These are phyloP conservation scores for Beauveria bassiana DNA, from an alignment of 2,329 filamentous ascomycete species.

Conservation along the genomic window DNA sequence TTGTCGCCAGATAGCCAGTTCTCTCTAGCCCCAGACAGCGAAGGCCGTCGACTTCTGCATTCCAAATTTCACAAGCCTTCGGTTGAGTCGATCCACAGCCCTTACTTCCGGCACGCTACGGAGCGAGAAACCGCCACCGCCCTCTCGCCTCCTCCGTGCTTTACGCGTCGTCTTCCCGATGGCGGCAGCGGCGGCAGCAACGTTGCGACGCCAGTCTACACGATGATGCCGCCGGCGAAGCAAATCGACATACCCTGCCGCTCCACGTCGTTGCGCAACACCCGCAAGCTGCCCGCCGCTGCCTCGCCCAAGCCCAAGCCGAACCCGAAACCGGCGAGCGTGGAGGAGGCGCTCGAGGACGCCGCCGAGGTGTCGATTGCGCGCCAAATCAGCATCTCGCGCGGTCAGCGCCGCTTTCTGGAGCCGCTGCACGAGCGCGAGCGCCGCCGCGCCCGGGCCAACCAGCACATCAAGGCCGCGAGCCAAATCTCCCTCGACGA, in stretches of 20 bases:
- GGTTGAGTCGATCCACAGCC: slow-evolving; percentile 3
- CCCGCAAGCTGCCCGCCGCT: too few species aligned
- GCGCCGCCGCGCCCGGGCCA: slow-evolving; percentile 9
- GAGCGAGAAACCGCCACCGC: slow-evolving; percentile 1
- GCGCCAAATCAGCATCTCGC: slow-evolving; percentile 58
- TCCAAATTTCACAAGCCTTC: slow-evolving; percentile 10
- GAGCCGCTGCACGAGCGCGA: slow-evolving; percentile 38
- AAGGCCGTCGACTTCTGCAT: neutral
- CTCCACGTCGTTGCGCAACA: slow-evolving; percentile 6
- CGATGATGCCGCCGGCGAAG: neutral
- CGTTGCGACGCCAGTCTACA: neutral
- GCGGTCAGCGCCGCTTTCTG: slow-evolving; percentile 52
- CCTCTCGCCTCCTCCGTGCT: neutral
- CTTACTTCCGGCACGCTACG: neutral
- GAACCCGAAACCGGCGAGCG: neutral
- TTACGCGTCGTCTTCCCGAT: neutral
- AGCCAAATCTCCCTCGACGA: slow-evolving; percentile 13
- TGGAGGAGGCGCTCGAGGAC: slow-evolving; percentile 31
- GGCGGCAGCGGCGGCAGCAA: neutral
- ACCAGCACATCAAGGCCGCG: slow-evolving; percentile 11
- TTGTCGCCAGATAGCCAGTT: neutral
- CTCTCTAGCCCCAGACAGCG: neutral
- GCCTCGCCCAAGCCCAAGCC: neutral
- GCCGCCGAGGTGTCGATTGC: slow-evolving; percentile 61
- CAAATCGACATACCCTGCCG: slow-evolving; percentile 1